Base-by-base conservation (phyloP, 441 rosid genomes). In the Corymbia citriodora region DNA sequence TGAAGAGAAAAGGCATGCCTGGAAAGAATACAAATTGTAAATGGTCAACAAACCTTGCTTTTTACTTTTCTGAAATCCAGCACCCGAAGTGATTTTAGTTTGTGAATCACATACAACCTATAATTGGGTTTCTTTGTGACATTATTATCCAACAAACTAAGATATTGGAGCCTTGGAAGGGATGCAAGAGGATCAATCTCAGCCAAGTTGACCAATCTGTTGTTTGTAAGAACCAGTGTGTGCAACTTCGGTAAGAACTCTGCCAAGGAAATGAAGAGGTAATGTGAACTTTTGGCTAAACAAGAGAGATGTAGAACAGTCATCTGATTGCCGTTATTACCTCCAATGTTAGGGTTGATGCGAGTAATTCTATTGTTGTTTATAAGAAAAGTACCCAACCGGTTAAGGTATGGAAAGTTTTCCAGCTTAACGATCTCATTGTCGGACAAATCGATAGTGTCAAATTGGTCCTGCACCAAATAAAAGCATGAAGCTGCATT, bases 381-480 rank as follows among this genome's bases (percentile, higher is more conserved):
- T 48, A 98, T 93, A 92, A 98, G 91, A 92, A 98, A 92, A 90
- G 99, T 97, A 86, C 99, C 99, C 95, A 97, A 92, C 17, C 99
- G 98, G 79, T 94, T 95, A 89, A 98, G 99, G 93, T 93, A 92
- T 7, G 98, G 99, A 89, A 98, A 94, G 93, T 97, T 97, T 90
- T 98, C 99, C 55, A 98, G 98, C 96, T 98, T 98, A 79, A 98
- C 99, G 89, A 98, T 98, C 96, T 98, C 99, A 92, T 98, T 98
- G 91, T 98, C 99, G 19, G 99, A 95, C 92, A 98, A 94, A 95
- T 98, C 99, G 27, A 98, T 87, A 36, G 99, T 97, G 94, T 98
- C 99, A 50, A 98, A 98, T 95, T 98, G 99, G 92, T 98, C 99
- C 99, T 98, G 95, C 29, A n/a, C 61, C 89, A 91, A 63, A 29